These are phyloP conservation scores for Silene conica DNA, from an alignment of 148 eudicot species.

Conservation along the genomic window DNA sequence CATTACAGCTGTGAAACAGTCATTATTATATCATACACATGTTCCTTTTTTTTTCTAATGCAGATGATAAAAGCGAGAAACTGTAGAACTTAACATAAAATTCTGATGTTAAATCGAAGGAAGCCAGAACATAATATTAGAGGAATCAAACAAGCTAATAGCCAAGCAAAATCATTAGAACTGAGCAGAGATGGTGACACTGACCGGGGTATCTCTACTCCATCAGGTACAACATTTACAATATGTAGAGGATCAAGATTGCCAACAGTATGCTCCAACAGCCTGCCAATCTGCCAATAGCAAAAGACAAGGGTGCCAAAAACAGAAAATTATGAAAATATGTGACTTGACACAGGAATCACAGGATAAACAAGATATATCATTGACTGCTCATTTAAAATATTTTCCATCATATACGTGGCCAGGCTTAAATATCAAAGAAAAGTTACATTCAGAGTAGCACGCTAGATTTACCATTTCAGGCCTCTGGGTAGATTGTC, in stretches of 20 bases:
- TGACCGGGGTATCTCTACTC: conserved; percentile 93
- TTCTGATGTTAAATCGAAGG: background rate
- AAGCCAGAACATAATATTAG: background rate
- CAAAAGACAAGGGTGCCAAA: conserved; percentile 3
- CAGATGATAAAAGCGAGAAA: background rate
- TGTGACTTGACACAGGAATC: background rate
- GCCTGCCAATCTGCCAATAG: conserved; percentile 68
- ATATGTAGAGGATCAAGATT: conserved; percentile 93
- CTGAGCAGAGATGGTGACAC: conserved; percentile 18
- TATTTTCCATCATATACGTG: background rate
- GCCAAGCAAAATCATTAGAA: background rate
- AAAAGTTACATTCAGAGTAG: background rate
- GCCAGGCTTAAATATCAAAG: background rate
- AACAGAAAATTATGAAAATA: background rate
- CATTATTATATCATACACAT: no score
- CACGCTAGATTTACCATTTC: conserved; percentile 66
- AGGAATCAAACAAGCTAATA: background rate
- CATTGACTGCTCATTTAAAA: background rate
- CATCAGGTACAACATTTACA: conserved; percentile 90
- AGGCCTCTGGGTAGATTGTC: conserved; percentile 72
- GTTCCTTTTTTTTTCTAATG: background rate
- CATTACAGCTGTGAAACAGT: no score
- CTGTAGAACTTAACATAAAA: background rate
- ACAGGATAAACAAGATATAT: background rate
- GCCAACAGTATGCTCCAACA: conserved; percentile 96